phyloP scores from a whole-genome alignment of 2,329 filamentous ascomycete species.

The Verticillium dahliae region DNA sequence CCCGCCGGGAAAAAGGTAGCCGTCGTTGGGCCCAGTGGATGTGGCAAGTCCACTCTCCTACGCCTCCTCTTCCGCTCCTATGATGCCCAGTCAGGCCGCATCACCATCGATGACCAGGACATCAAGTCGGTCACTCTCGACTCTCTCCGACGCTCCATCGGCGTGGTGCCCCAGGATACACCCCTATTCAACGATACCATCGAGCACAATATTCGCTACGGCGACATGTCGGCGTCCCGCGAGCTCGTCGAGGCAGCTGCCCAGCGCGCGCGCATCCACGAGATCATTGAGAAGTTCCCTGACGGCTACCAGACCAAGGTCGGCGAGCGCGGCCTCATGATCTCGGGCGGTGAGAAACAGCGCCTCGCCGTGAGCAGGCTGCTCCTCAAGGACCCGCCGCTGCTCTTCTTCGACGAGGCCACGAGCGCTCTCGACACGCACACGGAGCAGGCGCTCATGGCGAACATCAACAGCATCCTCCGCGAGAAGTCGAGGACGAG shows the following conservation, averaged over 20 bases:
- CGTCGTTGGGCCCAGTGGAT: slow-evolving; percentile 89
- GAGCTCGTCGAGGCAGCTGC: slow-evolving; percentile 74
- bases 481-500: slow-evolving; percentile 85
- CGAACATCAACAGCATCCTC: slow-evolving; percentile 88
- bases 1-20: slow-evolving; percentile 95
- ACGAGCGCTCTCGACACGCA: slow-evolving; percentile 90
- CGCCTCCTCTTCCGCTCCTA: slow-evolving; percentile 91
- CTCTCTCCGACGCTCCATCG: slow-evolving; percentile 77
- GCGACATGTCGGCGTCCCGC: slow-evolving; percentile 66
- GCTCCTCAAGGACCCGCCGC: slow-evolving; percentile 80
- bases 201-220: slow-evolving; percentile 92
- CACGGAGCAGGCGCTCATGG: slow-evolving; percentile 83
- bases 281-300: slow-evolving; percentile 71
- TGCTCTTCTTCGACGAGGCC: slow-evolving; percentile 93
- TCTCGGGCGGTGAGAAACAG: slow-evolving; percentile 91
- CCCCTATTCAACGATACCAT: slow-evolving; percentile 96
- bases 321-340: slow-evolving; percentile 93
- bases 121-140: slow-evolving; percentile 77
- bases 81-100: slow-evolving; percentile 77
- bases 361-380: slow-evolving; percentile 77
- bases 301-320: slow-evolving; percentile 90
- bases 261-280: slow-evolving; percentile 75
- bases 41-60: slow-evolving; percentile 91
- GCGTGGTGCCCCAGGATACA: slow-evolving; percentile 95
- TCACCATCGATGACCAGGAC: slow-evolving; percentile 90